A percentile compares a stretch with the other conserved stretches of the same genome.
Evolutionary conservation across 176 grass and related monocot genomes (phyloP).

Genomic region (Pontederia crassipes): DNA sequence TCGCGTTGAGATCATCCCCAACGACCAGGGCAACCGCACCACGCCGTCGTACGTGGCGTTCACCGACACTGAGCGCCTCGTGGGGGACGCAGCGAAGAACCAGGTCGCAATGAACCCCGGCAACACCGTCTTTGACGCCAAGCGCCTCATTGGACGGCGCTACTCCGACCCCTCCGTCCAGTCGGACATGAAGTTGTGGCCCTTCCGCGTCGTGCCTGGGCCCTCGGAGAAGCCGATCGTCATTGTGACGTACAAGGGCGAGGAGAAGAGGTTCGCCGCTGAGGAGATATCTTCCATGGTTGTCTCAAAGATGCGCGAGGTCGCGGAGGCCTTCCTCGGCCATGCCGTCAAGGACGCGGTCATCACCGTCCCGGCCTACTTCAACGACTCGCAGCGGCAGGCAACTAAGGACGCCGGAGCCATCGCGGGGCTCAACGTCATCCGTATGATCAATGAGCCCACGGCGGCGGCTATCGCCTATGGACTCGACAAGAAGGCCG

Average conservation of each 20-base stretch:
- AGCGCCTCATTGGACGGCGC: constrained; percentile 16
- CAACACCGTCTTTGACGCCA: constrained; percentile 23
- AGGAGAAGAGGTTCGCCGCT: constrained; percentile 17
- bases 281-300: constrained; percentile 26
- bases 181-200: constrained; percentile 19
- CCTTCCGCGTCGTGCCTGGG: constrained; percentile 6
- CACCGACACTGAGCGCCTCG: constrained; percentile 15
- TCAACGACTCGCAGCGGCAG: constrained; percentile 25
- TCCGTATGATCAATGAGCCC: constrained; percentile 24
- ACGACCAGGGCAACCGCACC: constrained; percentile 24
- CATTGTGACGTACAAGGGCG: constrained; percentile 18
- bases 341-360: constrained; percentile 21
- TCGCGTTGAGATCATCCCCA: constrained; percentile 19
- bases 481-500: constrained; percentile 18
- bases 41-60: constrained; percentile 19
- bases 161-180: constrained; percentile 15
- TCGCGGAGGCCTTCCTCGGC: constrained; percentile 21
- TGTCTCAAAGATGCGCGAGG: constrained; percentile 22
- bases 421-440: constrained; percentile 15
- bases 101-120: constrained; percentile 19
- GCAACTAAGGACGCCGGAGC: constrained; percentile 19
- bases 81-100: constrained; percentile 16
- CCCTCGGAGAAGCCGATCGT: constrained; percentile 16
- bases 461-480: constrained; percentile 16
- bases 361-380: constrained; percentile 15